phyloP scores from a whole-genome alignment of 768 basidiomycete species.

The Leccinum imitatum region DNA sequence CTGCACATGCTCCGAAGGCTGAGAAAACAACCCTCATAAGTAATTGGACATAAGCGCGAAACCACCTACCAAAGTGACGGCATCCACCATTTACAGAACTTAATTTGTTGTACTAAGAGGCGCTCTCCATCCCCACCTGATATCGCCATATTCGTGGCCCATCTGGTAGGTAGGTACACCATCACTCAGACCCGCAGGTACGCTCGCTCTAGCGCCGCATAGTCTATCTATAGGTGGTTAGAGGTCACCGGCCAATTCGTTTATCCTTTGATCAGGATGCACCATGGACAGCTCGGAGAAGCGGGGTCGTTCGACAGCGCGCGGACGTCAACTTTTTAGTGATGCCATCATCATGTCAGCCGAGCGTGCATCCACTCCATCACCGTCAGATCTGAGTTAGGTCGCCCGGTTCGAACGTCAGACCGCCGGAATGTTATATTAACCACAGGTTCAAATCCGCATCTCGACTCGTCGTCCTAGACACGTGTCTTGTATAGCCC shows the following conservation, averaged over 20 bases:
- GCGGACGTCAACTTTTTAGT: background rate
- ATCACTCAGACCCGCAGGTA: background rate
- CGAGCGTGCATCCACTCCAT: background rate
- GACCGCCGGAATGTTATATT: conserved; percentile 6
- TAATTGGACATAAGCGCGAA: conserved; percentile 1
- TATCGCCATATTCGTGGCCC: background rate
- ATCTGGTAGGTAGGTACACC: background rate
- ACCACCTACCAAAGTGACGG: background rate
- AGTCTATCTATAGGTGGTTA: background rate
- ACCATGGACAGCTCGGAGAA: background rate
- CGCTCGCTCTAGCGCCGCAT: background rate
- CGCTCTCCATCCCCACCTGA: background rate
- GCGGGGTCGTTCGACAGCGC: background rate
- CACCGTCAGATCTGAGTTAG: background rate
- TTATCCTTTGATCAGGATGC: background rate
- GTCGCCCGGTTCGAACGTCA: background rate
- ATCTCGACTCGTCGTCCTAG: conserved; percentile 9
- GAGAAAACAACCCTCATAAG: background rate
- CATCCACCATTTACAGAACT: background rate
- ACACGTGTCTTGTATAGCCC: conserved; percentile 27
- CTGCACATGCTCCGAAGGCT: background rate
- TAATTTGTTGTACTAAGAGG: background rate
- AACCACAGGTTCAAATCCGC: background rate
- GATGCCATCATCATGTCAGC: background rate
- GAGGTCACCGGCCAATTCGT: background rate